Evolutionary conservation across 257 asterid species (phyloP).

Genomic region (Nicotiana attenuata): DNA sequence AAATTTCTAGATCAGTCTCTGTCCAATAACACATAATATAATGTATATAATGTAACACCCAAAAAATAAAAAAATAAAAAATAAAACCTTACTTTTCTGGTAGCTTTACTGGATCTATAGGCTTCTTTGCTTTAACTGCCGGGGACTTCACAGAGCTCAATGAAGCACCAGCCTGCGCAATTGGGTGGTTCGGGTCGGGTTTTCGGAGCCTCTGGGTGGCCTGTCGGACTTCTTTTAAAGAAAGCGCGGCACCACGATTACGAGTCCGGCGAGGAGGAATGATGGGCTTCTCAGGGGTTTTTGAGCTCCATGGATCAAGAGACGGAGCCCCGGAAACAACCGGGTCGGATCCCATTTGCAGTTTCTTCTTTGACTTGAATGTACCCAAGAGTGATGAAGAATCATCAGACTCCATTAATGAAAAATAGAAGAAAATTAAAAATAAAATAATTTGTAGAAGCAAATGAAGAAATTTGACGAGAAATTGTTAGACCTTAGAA

Average conservation of each 20-base stretch:
- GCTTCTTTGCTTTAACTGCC: conserved; percentile 27
- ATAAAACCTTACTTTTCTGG: not conserved
- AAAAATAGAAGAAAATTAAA: no score
- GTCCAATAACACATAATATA: not conserved
- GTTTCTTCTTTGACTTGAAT: conserved; percentile 45
- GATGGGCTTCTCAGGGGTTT: conserved; percentile 63
- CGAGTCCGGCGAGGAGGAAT: conserved; percentile 43
- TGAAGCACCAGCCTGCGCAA: not conserved
- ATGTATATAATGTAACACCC: not conserved
- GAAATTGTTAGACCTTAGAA: not conserved
- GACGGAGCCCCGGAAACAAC: conserved; percentile 4
- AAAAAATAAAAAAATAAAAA: not conserved
- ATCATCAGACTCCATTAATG: conserved; percentile 44
- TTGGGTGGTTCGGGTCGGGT: conserved; percentile 19
- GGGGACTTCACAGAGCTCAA: conserved; percentile 15
- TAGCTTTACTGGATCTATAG: not conserved
- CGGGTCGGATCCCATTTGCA: conserved; percentile 12
- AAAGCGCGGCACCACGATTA: conserved; percentile 45
- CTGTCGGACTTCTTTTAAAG: conserved; percentile 47
- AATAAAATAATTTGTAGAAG: no score
- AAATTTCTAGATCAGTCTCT: not conserved
- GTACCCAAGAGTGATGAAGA: conserved; percentile 20
- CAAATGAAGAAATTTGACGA: not conserved
- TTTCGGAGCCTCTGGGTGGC: conserved; percentile 57
- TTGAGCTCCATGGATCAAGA: conserved; percentile 41